Percentiles rank a stretch among this genome's conserved stretches.
Conservation (phyloP, 2,329 filamentous ascomycete species). For the Botrytis hyacinthi region DNA sequence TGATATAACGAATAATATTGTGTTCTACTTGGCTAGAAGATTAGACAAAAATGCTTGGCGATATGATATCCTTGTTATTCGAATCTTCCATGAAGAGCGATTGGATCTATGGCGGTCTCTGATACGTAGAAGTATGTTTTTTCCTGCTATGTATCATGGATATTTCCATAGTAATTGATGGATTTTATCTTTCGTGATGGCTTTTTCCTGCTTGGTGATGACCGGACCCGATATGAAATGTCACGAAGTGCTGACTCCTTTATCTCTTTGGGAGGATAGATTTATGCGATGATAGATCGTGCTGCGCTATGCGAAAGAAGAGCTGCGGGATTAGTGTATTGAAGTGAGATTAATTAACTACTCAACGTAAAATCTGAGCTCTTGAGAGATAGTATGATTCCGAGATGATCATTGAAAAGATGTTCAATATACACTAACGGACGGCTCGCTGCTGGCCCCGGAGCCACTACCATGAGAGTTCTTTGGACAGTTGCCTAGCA, state of each 20-base stretch:
- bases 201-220: not conserved
- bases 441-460: not conserved
- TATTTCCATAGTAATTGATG: not conserved
- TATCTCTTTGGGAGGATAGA: too few relatives aligned
- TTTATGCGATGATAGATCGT: not conserved
- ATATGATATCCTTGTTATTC: too few relatives aligned
- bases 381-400: not conserved
- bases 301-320: not conserved
- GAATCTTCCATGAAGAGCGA: not conserved
- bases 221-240: not conserved
- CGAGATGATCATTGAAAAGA: not conserved
- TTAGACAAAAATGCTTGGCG: not conserved
- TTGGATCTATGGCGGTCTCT: not conserved
- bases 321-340: not conserved
- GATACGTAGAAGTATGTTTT: not conserved
- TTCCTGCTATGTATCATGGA: not conserved
- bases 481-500: not conserved
- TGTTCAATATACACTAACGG: not conserved
- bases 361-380: not conserved
- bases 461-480: not conserved
- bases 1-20: not conserved
- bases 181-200: not conserved
- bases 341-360: too few relatives aligned
- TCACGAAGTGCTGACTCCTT: not conserved
- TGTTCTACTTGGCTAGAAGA: not conserved